A percentile compares a stretch with the other conserved stretches of the same genome.
phyloP scores from a whole-genome alignment of 208 protist species.

The Acanthamoeba polyphaga region DNA sequence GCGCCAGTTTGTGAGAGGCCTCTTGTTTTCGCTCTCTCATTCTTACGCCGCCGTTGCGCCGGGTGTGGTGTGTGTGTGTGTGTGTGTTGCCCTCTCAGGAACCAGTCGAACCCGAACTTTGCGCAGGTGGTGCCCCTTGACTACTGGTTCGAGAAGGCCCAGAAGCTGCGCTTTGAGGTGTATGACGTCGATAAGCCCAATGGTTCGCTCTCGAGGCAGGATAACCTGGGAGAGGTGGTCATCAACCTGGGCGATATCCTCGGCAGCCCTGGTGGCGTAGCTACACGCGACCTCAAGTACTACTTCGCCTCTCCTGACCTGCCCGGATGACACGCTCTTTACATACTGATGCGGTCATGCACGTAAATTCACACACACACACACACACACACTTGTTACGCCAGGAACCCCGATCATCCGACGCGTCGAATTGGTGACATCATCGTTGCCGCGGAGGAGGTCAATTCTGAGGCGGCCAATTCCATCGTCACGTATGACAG shows the following conservation, averaged over 20 bases:
- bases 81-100: not conserved
- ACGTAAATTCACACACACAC: not conserved
- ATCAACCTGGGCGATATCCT: slow-evolving; percentile 16
- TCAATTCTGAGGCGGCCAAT: not conserved
- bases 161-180: slow-evolving; percentile 50
- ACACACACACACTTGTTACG: no score
- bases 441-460: not conserved
- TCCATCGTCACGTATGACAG: not conserved
- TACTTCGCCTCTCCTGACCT: not conserved
- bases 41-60: no score
- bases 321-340: no score
- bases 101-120: slow-evolving; percentile 58
- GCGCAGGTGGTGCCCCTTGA: not conserved
- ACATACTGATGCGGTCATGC: no score
- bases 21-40: not conserved
- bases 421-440: not conserved
- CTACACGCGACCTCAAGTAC: not conserved
- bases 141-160: slow-evolving; percentile 71
- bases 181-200: slow-evolving; percentile 24
- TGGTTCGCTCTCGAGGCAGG: not conserved
- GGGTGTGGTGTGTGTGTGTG: not conserved
- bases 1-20: not conserved
- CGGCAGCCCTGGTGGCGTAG: not conserved
- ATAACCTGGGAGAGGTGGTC: not conserved
- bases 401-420: not conserved